phyloP scores from a whole-genome alignment of 108 stramenopile genomes.

The Aurantiochytrium sp. region DNA sequence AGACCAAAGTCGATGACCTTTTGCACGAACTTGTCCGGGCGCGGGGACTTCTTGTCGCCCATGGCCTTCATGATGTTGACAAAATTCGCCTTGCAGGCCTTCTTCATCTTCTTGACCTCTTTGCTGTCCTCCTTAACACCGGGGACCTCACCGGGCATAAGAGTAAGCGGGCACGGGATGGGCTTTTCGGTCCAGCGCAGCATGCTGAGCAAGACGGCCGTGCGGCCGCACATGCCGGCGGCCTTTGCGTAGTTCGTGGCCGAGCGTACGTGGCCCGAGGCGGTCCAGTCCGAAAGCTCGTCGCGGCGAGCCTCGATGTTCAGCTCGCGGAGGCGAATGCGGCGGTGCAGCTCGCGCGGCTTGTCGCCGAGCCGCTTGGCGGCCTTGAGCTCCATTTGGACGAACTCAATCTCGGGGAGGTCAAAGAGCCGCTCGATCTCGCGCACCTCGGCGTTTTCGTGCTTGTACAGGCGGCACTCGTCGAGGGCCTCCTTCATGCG shows the following conservation, averaged over 20 bases:
- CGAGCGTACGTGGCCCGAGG: neutral
- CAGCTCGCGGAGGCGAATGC: slow-evolving; percentile 11
- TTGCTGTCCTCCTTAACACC: neutral
- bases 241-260: neutral
- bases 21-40: neutral
- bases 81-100: neutral
- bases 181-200: slow-evolving; percentile 20
- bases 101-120: slow-evolving; percentile 15
- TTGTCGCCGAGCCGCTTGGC: slow-evolving; percentile 26
- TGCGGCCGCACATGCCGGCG: neutral
- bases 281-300: neutral
- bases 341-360: slow-evolving; percentile 10
- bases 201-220: neutral
- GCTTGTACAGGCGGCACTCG: slow-evolving; percentile 18
- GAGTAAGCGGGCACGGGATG: neutral
- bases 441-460: neutral
- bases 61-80: neutral
- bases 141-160: neutral
- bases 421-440: slow-evolving; percentile 4
- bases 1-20: neutral
- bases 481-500: neutral
- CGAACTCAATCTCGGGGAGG: neutral
- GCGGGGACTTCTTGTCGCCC: neutral
- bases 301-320: no score
- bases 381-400: neutral